phyloP scores from a whole-genome alignment of 2,329 filamentous ascomycete genomes.

The Alternaria gaisen region DNA sequence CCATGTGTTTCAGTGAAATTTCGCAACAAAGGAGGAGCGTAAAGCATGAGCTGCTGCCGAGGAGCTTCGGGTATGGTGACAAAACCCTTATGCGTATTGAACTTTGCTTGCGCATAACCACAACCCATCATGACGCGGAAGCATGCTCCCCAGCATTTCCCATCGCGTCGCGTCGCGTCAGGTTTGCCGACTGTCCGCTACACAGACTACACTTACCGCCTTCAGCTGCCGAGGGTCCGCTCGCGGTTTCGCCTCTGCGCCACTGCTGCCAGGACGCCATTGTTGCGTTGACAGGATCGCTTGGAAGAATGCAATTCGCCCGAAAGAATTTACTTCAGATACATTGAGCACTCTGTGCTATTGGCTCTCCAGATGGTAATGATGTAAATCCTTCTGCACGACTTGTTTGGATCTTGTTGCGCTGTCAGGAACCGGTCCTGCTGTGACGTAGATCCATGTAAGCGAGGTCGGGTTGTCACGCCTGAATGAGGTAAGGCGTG shows the following conservation, averaged over 20 bases:
- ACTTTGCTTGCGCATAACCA: conserved; percentile 5
- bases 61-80: not conserved
- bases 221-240: not conserved
- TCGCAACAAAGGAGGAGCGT: not conserved
- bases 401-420: conserved; percentile 11
- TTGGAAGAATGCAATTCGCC: conserved; percentile 23
- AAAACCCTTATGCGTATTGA: not conserved
- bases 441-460: conserved; percentile 19
- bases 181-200: not conserved
- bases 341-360: conserved; percentile 15
- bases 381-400: conserved; percentile 29
- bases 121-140: not conserved
- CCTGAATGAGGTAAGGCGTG: conserved; percentile 20
- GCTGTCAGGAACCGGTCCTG: conserved; percentile 19
- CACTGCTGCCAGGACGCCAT: conserved; percentile 7
- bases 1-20: not conserved
- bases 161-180: not conserved
- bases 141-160: not conserved
- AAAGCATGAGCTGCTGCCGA: not conserved
- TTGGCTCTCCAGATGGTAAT: conserved; percentile 25
- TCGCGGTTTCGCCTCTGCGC: conserved; percentile 9
- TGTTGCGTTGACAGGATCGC: conserved; percentile 21
- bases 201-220: not conserved
- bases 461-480: conserved; percentile 18
- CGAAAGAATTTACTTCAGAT: conserved; percentile 13